These are phyloP conservation scores for Alternaria solani DNA, from an alignment of 2,329 filamentous ascomycete genomes.

Conservation along the genomic window DNA sequence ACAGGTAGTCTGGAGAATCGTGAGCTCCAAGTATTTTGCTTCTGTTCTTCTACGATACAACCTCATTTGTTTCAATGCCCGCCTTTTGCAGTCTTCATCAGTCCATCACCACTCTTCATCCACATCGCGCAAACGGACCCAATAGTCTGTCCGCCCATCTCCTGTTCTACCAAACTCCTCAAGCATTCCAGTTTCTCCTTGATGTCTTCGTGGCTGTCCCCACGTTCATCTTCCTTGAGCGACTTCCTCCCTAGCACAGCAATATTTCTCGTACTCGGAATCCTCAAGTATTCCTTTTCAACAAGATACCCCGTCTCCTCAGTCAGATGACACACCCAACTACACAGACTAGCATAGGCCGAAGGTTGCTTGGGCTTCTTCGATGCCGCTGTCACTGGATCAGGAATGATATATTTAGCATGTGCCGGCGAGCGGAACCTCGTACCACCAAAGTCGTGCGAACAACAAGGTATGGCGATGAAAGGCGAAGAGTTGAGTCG, in stretches of 20 bases:
- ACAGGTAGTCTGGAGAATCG: neutral
- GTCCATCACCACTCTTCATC: slow-evolving; percentile 60
- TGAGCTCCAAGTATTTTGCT: neutral
- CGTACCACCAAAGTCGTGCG: slow-evolving; percentile 81
- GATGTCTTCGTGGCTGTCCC: slow-evolving; percentile 26
- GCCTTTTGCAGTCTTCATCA: slow-evolving; percentile 56
- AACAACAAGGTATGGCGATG: slow-evolving; percentile 94
- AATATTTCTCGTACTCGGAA: slow-evolving; percentile 89
- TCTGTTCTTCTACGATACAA: neutral
- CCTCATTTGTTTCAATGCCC: slow-evolving; percentile 43
- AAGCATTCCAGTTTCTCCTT: slow-evolving; percentile 38
- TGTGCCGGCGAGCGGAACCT: slow-evolving; percentile 68
- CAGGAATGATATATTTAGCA: slow-evolving; percentile 27
- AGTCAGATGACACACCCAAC: slow-evolving; percentile 76
- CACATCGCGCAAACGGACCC: slow-evolving; percentile 57
- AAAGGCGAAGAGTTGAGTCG: slow-evolving; percentile 79
- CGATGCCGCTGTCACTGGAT: slow-evolving; percentile 25
- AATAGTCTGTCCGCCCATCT: slow-evolving; percentile 54
- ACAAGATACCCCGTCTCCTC: slow-evolving; percentile 75
- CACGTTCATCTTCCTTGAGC: slow-evolving; percentile 62
- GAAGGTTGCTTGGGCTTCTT: slow-evolving; percentile 62
- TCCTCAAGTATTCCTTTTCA: slow-evolving; percentile 86
- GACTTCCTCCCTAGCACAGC: slow-evolving; percentile 73
- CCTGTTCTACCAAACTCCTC: slow-evolving; percentile 66
- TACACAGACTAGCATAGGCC: slow-evolving; percentile 83